Evolutionary conservation across 2,329 filamentous ascomycete genomes (phyloP), one percentile per base, ranked within the genome.

Genomic region (Aplosporella prunicola): DNA sequence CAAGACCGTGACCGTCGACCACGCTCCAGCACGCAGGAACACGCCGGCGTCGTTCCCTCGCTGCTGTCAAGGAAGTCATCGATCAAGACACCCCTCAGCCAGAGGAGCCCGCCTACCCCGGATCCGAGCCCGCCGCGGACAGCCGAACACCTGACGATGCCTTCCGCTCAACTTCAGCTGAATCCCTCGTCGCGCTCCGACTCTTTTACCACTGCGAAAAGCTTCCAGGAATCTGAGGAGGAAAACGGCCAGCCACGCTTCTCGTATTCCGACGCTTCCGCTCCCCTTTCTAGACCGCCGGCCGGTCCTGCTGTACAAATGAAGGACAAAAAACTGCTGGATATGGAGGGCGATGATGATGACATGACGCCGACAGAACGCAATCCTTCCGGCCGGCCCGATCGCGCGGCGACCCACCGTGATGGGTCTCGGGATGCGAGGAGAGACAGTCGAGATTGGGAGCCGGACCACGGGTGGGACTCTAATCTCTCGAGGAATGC

Each of bases 201-300:
- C 17, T 68, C 64, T 0, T 68, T 67, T 46, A 59, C 53, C 29
- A 69, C 66, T 1, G 66, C 66, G 9, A 53, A 55, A 39, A 65
- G 68, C 45, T 59, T 62, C 11, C 53, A 51, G 8, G 44, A 51
- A 5, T 57, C 58, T 1, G 56, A 61, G 24, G 45, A 49, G 10
- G 52, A 51, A 37, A 49, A 49, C 27, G 55, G 55, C 42, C 48
- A 51, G 23, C 47, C 50, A 3, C 44, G 39, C n/a, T 53, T 53
- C 3, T 56, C 57, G 3, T 29, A 47, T 28, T 43, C 42, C 16
- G 48, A 55, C 20, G 41, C 50, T 7, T 42, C n/a, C n/a, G n/a
- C n/a, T n/a, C n/a, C n/a, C n/a, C n/a, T n/a, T n/a, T n/a, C n/a
- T n/a, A n/a, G n/a, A n/a, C n/a, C n/a, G n/a, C n/a, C n/a, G n/a